Conservation (phyloP, 345 rosid species). For the Eucalyptus curtisii region DNA sequence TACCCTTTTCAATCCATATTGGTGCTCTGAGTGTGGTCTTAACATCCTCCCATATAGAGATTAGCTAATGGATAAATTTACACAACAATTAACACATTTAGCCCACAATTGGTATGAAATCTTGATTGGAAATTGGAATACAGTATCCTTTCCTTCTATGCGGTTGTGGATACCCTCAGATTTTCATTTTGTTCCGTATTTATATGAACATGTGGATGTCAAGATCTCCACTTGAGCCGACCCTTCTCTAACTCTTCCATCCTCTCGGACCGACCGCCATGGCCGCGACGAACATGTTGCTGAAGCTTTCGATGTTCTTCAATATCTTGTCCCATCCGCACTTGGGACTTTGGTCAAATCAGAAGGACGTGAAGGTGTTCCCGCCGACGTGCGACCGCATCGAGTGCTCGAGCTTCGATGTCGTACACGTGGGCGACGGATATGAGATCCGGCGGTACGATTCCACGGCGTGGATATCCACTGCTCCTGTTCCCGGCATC, state of each 20-base stretch:
- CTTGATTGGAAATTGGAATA: not conserved
- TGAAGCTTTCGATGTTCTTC: conserved; percentile 6
- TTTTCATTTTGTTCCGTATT: not conserved
- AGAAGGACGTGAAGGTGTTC: not conserved
- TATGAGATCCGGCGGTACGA: conserved; percentile 67
- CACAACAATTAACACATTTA: not conserved
- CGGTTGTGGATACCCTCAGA: not conserved
- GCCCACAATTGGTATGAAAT: not conserved
- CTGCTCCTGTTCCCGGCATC: conserved; percentile 54
- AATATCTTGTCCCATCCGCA: conserved; percentile 28
- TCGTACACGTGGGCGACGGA: conserved; percentile 37
- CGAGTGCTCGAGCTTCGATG: conserved; percentile 58
- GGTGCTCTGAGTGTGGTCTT: not conserved
- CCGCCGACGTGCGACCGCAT: conserved; percentile 67
- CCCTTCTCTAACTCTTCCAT: not conserved
- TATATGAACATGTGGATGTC: not conserved
- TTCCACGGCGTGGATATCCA: conserved; percentile 46
- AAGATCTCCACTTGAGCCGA: not conserved
- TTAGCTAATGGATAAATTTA: not conserved
- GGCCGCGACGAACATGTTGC: not conserved
- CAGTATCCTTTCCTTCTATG: not conserved
- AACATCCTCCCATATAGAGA: not conserved
- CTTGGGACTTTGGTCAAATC: not conserved
- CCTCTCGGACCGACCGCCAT: not conserved
- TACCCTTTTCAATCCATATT: not conserved